phyloP scores from a whole-genome alignment of 805 yeast genomes.

The Brettanomyces anomalus region DNA sequence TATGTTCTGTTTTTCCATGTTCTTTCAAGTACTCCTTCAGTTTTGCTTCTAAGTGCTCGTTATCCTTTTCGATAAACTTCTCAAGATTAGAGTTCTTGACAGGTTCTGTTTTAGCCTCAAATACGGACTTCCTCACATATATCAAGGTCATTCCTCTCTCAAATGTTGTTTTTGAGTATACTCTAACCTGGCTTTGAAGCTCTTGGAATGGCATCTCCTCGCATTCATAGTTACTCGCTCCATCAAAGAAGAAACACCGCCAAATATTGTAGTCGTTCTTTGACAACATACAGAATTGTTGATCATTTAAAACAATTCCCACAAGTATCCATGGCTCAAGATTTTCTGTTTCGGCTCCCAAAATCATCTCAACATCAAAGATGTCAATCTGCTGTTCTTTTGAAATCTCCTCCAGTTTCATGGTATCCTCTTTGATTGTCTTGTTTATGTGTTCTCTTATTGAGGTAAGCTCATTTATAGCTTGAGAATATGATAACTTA shows the following conservation, averaged over 20 bases:
- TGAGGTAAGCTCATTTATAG: constrained; percentile 15
- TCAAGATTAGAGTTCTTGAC: constrained; percentile 18
- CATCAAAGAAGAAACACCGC: constrained; percentile 21
- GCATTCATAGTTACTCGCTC: constrained; percentile 18
- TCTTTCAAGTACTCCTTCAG: no score
- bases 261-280: constrained; percentile 17
- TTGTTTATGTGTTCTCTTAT: constrained; percentile 10
- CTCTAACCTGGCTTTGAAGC: constrained; percentile 15
- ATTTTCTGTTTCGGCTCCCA: constrained; percentile 12
- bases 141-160: constrained; percentile 26
- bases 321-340: constrained; percentile 30
- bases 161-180: constrained; percentile 16
- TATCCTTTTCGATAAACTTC: constrained; percentile 26
- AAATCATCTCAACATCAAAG: constrained; percentile 19
- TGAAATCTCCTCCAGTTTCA: constrained; percentile 9
- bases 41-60: constrained; percentile 13
- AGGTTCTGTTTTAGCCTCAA: constrained; percentile 5
- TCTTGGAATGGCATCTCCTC: constrained; percentile 17
- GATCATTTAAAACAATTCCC: constrained; percentile 27
- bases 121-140: constrained; percentile 24
- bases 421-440: constrained; percentile 6
- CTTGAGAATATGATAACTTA: constrained; percentile 4
- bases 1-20: no score
- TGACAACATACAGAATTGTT: constrained; percentile 22
- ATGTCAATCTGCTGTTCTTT: constrained; percentile 15